Evolutionary conservation across 306 rosid species (phyloP), one percentile per base, ranked within the genome.

Genomic region (Pyrus bretschneideri): DNA sequence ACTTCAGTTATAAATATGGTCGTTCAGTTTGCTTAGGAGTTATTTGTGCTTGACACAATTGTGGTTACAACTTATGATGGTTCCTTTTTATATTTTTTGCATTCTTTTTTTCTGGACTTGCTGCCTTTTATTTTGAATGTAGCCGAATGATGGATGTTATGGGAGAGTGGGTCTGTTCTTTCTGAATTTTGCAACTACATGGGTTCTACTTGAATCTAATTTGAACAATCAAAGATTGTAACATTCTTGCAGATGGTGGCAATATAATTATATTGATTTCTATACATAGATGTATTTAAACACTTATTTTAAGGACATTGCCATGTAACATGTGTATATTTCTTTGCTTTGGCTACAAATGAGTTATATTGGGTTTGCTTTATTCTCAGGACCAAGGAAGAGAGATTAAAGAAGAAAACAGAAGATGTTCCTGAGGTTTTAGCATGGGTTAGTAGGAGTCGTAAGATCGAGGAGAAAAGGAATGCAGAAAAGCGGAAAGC

Each of bases 371-470:
- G 21, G 57, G 40, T 76, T 22, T 57, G 8, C 46, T 63, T 74
- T 81, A 75, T 72, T 54, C 30, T 55, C 78, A 95, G 98, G 88
- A 89, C 90, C 81, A 92, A 88, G 77, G 97, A 95, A 85, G 83
- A 85, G 74, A 86, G 99, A 81, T 52, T 86, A 73, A 92, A 84
- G 83, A 95, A 82, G 67, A 93, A 90, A 78, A 67, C 88, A 59
- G 92, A 87, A 79, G 87, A 86, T 64, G 85, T 69, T 82, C 83
- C 95, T 29, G 97, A 90, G 81, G 83, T 92, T 76, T 87, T 82
- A 73, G 22, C 97, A 54, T 95, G 99, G 98, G 96, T 95, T 77
- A 83, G 49, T 80, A 88, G 71, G 83, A 92, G 96, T 77, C 97
- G 97, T 70, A 95, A 95, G 82, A 45, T 95, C 12, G 91, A 84